Percentiles rank a stretch among this genome's conserved stretches.
Evolutionary conservation across 139 green algal genomes (phyloP).

Genomic region (Chlamydomonas incerta): DNA sequence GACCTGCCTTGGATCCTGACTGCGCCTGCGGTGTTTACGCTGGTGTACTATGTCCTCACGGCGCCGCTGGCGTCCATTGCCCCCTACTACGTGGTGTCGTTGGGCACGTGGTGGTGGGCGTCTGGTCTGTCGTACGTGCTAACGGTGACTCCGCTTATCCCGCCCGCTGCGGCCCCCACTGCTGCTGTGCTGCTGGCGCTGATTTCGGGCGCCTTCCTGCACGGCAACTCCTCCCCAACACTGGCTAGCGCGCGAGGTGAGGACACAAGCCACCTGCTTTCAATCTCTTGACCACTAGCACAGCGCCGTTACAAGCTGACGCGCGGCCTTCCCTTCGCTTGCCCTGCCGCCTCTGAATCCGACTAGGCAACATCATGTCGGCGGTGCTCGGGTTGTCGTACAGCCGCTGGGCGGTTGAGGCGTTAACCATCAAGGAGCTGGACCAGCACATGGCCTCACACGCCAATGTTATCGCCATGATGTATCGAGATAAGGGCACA

Average conservation of each 20-base stretch:
- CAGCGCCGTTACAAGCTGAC: too few species aligned
- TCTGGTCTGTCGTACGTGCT: constrained; percentile 51
- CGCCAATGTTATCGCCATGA: constrained; percentile 13
- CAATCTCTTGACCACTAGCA: too few species aligned
- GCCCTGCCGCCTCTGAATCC: too few species aligned
- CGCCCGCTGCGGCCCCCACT: constrained; percentile 35
- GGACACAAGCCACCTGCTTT: too few species aligned
- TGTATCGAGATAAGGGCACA: constrained; percentile 6
- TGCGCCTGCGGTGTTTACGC: constrained; percentile 33
- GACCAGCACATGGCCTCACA: constrained; percentile 16
- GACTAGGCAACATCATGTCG: not conserved
- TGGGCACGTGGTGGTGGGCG: constrained; percentile 54
- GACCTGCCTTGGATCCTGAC: constrained; percentile 51
- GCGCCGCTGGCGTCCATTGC: constrained; percentile 33
- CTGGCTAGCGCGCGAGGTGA: constrained; percentile 27
- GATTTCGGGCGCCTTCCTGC: constrained; percentile 53
- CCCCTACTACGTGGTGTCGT: constrained; percentile 38
- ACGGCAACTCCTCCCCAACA: constrained; percentile 42
- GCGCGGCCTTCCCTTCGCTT: too few species aligned
- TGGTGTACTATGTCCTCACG: constrained; percentile 57
- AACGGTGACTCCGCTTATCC: constrained; percentile 36
- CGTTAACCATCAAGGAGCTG: not conserved
- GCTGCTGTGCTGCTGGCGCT: constrained; percentile 51
- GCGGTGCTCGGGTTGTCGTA: constrained; percentile 49
- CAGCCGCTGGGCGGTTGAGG: constrained; percentile 42